Percentiles rank a stretch among this genome's conserved stretches.
Evolutionary conservation across 2,329 filamentous ascomycete species (phyloP).

Genomic region (Cytospora piceae): DNA sequence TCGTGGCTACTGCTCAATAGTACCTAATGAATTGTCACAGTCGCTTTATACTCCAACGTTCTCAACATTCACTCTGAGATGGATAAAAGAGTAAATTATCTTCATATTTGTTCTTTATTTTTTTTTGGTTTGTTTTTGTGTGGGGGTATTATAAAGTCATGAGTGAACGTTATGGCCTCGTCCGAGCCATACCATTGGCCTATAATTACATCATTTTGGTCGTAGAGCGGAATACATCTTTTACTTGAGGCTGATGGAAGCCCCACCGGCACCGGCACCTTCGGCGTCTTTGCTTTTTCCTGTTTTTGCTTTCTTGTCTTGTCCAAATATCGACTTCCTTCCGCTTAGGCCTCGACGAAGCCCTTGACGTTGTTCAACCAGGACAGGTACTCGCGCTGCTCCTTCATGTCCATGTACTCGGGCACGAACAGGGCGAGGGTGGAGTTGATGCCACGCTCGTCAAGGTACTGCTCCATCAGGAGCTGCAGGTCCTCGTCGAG

Average conservation of each 20-base stretch:
- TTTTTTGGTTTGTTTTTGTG: not conserved
- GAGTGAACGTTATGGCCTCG: constrained; percentile 7
- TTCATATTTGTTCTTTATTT: not conserved
- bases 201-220: constrained; percentile 22
- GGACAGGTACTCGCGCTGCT: constrained; percentile 92
- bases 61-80: not conserved
- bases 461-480: constrained; percentile 88
- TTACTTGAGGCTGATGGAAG: not conserved
- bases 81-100: too few relatives aligned
- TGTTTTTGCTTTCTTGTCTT: not conserved
- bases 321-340: not conserved
- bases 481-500: constrained; percentile 95
- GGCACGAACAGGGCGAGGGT: constrained; percentile 87
- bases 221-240: constrained; percentile 26
- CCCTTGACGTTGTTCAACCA: constrained; percentile 89
- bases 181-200: constrained; percentile 5
- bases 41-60: not conserved
- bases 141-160: constrained; percentile 8
- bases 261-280: not conserved
- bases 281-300: not conserved
- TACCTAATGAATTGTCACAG: not conserved
- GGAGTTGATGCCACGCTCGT: constrained; percentile 89
- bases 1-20: too few relatives aligned
- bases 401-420: constrained; percentile 97
- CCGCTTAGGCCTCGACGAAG: constrained; percentile 73